Conservation (phyloP, 106 monocot species). For the Acorus calamus region DNA sequence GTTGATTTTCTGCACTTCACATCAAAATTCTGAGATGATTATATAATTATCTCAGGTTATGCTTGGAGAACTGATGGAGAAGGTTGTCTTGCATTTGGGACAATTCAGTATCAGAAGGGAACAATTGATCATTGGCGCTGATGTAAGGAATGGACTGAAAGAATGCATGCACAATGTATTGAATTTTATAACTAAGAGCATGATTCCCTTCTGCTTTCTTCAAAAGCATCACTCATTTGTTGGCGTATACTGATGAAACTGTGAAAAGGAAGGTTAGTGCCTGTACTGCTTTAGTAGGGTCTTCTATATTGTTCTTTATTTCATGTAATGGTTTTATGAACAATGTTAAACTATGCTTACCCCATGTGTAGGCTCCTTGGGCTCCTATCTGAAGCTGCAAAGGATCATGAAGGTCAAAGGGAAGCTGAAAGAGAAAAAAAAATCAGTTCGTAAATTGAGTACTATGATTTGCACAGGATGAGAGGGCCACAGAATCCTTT, state of each 20-base stretch:
- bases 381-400: slow-evolving; percentile 53
- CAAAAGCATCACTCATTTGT: slow-evolving; percentile 35
- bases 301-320: background rate
- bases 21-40: no score
- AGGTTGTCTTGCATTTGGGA: slow-evolving; percentile 47
- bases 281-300: no score
- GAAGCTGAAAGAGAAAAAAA: slow-evolving; percentile 27
- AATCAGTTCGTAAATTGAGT: slow-evolving; percentile 12
- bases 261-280: slow-evolving; percentile 57
- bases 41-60: slow-evolving; percentile 17
- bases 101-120: slow-evolving; percentile 24
- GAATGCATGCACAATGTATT: slow-evolving; percentile 29
- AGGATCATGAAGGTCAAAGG: slow-evolving; percentile 25
- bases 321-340: background rate
- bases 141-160: slow-evolving; percentile 25
- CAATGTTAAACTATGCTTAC: background rate
- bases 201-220: slow-evolving; percentile 63
- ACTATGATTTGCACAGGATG: slow-evolving; percentile 24
- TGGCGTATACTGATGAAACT: slow-evolving; percentile 33
- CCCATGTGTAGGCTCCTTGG: slow-evolving; percentile 47
- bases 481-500: slow-evolving; percentile 35
- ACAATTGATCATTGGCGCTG: slow-evolving; percentile 12
- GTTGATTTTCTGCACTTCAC: no score
- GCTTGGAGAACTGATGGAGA: slow-evolving; percentile 70
- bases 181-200: slow-evolving; percentile 41